Percentiles rank a stretch among this genome's conserved stretches.
Conservation (phyloP, 1,284 basidiomycete species). For the Boletus sp. region DNA sequence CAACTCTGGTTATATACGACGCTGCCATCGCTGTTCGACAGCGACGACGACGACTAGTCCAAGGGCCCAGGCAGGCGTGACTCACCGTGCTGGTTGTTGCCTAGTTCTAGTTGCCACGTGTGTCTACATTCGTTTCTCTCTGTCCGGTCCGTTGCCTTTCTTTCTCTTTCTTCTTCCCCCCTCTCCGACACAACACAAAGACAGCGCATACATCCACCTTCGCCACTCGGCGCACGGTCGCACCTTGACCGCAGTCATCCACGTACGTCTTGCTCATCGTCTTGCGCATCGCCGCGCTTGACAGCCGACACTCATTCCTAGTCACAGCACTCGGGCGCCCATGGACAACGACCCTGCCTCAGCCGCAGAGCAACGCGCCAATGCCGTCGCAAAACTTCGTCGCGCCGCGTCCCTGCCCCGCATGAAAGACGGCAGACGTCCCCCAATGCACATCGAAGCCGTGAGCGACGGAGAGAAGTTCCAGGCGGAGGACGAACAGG, state of each 20-base stretch:
- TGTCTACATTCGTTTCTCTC: constrained; percentile 9
- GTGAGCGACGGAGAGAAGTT: constrained; percentile 72
- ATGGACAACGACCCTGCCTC: constrained; percentile 46
- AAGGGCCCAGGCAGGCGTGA: no score
- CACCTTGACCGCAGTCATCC: background rate
- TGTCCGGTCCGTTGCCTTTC: constrained; percentile 13
- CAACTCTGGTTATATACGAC: constrained; percentile 15
- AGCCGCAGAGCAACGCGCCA: constrained; percentile 70
- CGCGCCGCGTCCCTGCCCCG: constrained; percentile 85
- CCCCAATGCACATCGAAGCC: constrained; percentile 75
- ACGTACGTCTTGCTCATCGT: constrained; percentile 6
- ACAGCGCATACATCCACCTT: constrained; percentile 18
- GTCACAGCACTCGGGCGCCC: constrained; percentile 7
- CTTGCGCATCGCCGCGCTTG: background rate
- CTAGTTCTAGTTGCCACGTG: constrained; percentile 18
- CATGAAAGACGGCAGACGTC: constrained; percentile 81
- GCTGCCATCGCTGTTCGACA: background rate
- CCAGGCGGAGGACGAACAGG: constrained; percentile 35
- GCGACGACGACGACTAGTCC: background rate
- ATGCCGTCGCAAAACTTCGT: constrained; percentile 84
- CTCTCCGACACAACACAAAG: constrained; percentile 8
- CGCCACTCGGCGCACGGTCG: constrained; percentile 9
- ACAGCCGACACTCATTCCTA: background rate
- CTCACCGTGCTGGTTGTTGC: background rate
- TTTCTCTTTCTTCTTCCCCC: background rate